phyloP scores from a whole-genome alignment of 805 yeast species.

The Kodamaea hsintzibuensis region DNA sequence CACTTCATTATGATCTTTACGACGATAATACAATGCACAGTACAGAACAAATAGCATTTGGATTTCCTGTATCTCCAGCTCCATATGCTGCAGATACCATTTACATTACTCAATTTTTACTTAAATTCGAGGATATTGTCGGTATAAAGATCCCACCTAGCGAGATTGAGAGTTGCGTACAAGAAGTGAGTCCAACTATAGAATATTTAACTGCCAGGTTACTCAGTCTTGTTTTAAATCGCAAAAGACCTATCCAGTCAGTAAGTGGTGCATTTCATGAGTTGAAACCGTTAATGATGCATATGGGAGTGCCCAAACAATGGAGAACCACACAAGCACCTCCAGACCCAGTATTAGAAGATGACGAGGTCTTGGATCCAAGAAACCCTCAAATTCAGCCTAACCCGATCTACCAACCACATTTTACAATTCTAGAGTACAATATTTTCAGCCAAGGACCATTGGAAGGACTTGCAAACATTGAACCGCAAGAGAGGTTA shows the following conservation, averaged over 20 bases:
- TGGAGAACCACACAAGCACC: slow-evolving; percentile 30
- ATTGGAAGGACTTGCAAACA: slow-evolving; percentile 40
- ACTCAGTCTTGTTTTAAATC: slow-evolving; percentile 36
- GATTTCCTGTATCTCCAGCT: slow-evolving; percentile 27
- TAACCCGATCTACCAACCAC: slow-evolving; percentile 6
- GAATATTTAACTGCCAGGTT: slow-evolving; percentile 31
- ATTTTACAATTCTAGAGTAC: slow-evolving; percentile 15
- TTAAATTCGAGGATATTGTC: slow-evolving; percentile 30
- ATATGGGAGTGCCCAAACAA: slow-evolving; percentile 39
- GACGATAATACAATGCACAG: slow-evolving; percentile 34
- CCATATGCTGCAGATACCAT: slow-evolving; percentile 36
- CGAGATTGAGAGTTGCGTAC: slow-evolving; percentile 24
- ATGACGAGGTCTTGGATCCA: slow-evolving; percentile 18
- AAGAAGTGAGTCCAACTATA: slow-evolving; percentile 34
- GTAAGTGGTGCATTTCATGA: slow-evolving; percentile 34
- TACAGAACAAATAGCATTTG: slow-evolving; percentile 31
- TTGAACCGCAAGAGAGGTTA: slow-evolving; percentile 36
- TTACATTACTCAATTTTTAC: slow-evolving; percentile 32
- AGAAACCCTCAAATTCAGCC: slow-evolving; percentile 21
- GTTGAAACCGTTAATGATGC: slow-evolving; percentile 26
- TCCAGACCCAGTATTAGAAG: slow-evolving; percentile 16
- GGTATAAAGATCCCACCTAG: slow-evolving; percentile 34
- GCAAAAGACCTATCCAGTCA: slow-evolving; percentile 28
- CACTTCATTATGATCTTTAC: slow-evolving; percentile 35
- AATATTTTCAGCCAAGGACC: slow-evolving; percentile 25